Percentiles rank a stretch among this genome's conserved stretches.
Conservation (phyloP, 768 basidiomycete species). For the Boletellus emodensis region DNA sequence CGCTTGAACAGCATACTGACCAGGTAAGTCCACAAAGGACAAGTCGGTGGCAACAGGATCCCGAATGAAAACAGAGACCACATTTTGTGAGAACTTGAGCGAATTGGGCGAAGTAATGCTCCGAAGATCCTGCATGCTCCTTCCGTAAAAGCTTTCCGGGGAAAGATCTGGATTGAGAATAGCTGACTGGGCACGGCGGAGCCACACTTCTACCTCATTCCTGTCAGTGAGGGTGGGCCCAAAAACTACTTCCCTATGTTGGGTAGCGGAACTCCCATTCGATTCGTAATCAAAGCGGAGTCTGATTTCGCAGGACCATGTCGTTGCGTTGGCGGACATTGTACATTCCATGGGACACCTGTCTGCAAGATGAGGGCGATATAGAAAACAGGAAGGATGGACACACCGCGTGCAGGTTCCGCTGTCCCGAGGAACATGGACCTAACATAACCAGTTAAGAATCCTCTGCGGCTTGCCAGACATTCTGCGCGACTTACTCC, state of each 20-base stretch:
- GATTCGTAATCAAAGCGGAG: slow-evolving; percentile 35
- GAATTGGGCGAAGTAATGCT: slow-evolving; percentile 19
- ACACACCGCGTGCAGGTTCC: slow-evolving; percentile 55
- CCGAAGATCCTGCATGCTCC: slow-evolving; percentile 24
- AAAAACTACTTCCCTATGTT: slow-evolving; percentile 18
- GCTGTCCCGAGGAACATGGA: slow-evolving; percentile 57
- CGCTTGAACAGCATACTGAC: slow-evolving; percentile 23
- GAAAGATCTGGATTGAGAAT: slow-evolving; percentile 32
- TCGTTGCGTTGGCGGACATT: slow-evolving; percentile 36
- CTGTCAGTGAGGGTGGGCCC: slow-evolving; percentile 31
- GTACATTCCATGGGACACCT: slow-evolving; percentile 56
- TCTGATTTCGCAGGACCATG: slow-evolving; percentile 45
- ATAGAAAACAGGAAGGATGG: background rate
- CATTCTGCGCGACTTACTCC: slow-evolving; percentile 36
- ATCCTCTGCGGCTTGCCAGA: background rate
- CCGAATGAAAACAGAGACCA: slow-evolving; percentile 43
- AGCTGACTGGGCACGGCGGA: slow-evolving; percentile 46
- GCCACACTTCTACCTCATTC: slow-evolving; percentile 35
- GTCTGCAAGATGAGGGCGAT: background rate
- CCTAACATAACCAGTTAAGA: slow-evolving; percentile 31
- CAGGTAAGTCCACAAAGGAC: slow-evolving; percentile 53
- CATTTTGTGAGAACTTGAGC: slow-evolving; percentile 47
- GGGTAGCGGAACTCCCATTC: slow-evolving; percentile 20
- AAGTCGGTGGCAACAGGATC: slow-evolving; percentile 46
- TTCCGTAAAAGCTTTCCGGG: slow-evolving; percentile 20